Evolutionary conservation across 1,284 basidiomycete species (phyloP).

Genomic region (Flammula alnicola): DNA sequence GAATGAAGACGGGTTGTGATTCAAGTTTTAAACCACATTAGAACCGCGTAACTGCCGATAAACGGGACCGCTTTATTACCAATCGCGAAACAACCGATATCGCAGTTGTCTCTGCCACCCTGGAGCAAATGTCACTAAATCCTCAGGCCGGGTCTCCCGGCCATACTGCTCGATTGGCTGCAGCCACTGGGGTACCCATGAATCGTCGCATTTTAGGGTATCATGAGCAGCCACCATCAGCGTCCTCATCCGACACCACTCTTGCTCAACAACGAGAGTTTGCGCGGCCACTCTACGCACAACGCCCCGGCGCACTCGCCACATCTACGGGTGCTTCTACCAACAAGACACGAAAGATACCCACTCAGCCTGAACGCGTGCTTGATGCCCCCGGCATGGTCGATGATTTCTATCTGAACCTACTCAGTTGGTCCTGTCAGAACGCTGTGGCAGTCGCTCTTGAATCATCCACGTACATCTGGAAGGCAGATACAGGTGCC

Average conservation of each 20-base stretch:
- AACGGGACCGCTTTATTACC: conserved; percentile 77
- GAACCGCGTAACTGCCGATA: conserved; percentile 43
- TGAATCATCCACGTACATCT: conserved; percentile 84
- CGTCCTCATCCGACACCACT: conserved; percentile 68
- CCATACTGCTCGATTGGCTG: conserved; percentile 76
- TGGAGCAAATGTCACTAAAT: conserved; percentile 67
- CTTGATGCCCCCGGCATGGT: conserved; percentile 95
- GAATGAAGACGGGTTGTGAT: neutral
- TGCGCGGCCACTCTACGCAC: conserved; percentile 71
- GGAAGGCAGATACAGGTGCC: conserved; percentile 90
- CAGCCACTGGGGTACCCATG: conserved; percentile 72
- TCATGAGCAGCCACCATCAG: conserved; percentile 74
- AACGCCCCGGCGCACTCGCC: conserved; percentile 63
- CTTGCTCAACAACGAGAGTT: conserved; percentile 75
- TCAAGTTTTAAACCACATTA: conserved; percentile 16
- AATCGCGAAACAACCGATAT: conserved; percentile 58
- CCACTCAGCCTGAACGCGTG: conserved; percentile 86
- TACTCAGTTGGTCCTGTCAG: conserved; percentile 86
- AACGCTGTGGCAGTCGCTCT: conserved; percentile 92
- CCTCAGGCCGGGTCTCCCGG: conserved; percentile 67
- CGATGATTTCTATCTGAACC: conserved; percentile 97
- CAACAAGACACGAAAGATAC: conserved; percentile 77
- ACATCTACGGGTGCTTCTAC: conserved; percentile 65
- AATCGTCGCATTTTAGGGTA: conserved; percentile 79
- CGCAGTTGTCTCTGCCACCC: conserved; percentile 59